These are phyloP conservation scores for Rauvolfia tetraphylla DNA, from an alignment of 257 asterid species.

Conservation along the genomic window DNA sequence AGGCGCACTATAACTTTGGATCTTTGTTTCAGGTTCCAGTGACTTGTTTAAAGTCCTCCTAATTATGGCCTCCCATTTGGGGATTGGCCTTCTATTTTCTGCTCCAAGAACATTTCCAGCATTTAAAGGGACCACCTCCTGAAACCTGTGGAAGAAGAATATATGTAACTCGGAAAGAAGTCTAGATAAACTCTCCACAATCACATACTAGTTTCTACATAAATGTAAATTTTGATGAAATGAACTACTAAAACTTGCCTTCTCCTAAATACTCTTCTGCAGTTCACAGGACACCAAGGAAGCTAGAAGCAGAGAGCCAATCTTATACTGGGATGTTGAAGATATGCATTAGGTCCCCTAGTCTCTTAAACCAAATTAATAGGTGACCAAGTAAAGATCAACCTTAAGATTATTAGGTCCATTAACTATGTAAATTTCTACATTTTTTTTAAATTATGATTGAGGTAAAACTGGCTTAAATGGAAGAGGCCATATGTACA, in stretches of 20 bases:
- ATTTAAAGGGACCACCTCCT: slow-evolving; percentile 88
- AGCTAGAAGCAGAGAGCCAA: not conserved
- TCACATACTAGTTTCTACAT: not conserved
- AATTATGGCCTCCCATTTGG: slow-evolving; percentile 77
- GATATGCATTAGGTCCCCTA: not conserved
- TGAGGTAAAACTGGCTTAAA: not conserved
- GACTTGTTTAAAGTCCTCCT: slow-evolving; percentile 67
- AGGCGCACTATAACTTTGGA: slow-evolving; percentile 81
- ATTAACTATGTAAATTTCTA: not conserved
- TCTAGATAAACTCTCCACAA: not conserved
- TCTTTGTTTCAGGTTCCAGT: slow-evolving; percentile 42
- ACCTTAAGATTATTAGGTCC: not conserved
- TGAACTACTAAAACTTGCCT: not conserved
- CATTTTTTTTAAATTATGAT: not conserved
- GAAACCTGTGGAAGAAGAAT: slow-evolving; percentile 51
- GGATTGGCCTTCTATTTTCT: slow-evolving; percentile 69
- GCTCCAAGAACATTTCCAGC: slow-evolving; percentile 95
- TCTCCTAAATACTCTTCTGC: not conserved
- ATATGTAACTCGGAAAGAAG: not conserved
- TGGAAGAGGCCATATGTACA: too few relatives aligned
- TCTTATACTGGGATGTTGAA: not conserved
- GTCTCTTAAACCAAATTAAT: not conserved
- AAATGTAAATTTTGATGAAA: not conserved
- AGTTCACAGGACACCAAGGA: not conserved
- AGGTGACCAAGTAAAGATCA: not conserved